A percentile compares a stretch with the other conserved stretches of the same genome.
These are phyloP conservation scores for Fraxinus anomala DNA, from an alignment of 257 asterid genomes.

Conservation along the genomic window DNA sequence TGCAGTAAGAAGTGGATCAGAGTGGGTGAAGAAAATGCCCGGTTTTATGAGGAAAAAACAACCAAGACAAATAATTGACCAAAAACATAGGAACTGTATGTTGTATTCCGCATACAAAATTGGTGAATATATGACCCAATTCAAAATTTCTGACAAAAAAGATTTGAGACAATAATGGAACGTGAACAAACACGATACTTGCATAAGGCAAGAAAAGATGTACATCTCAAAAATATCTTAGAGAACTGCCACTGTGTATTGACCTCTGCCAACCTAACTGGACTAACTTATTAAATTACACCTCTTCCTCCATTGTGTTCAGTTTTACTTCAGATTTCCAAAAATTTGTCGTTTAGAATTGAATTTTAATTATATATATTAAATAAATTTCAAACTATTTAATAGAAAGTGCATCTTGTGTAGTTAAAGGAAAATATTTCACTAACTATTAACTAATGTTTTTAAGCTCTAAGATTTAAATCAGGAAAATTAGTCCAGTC, in stretches of 20 bases:
- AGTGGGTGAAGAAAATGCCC: neutral
- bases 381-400: too few relatives aligned
- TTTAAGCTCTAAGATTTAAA: neutral
- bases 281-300: neutral
- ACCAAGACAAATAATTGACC: neutral
- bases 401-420: neutral
- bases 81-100: neutral
- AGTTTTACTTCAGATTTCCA: neutral
- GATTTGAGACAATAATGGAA: neutral
- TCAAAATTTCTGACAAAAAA: neutral
- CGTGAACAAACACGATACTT: neutral
- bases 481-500: neutral
- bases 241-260: neutral
- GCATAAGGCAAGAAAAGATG: neutral
- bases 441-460: neutral
- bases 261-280: too few relatives aligned
- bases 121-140: neutral
- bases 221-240: neutral
- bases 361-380: neutral
- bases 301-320: neutral
- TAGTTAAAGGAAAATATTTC: neutral
- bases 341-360: neutral
- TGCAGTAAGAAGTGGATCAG: conserved; percentile 26
- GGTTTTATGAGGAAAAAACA: neutral
- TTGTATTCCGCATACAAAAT: neutral